phyloP scores from a whole-genome alignment of 1,284 basidiomycete genomes.

The Waitea zeae region DNA sequence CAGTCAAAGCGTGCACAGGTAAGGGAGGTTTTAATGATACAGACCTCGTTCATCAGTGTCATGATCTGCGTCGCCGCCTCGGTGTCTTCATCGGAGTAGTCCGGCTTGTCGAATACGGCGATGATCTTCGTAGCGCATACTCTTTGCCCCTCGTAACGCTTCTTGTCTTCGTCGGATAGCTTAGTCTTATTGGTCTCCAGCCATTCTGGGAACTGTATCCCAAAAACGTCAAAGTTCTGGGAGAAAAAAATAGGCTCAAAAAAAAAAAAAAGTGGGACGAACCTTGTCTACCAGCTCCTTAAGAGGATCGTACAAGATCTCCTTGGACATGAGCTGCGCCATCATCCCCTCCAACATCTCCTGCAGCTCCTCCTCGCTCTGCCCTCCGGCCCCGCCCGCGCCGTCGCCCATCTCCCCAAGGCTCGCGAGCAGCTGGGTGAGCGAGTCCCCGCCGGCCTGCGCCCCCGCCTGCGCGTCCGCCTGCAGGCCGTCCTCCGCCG shows the following conservation, averaged over 20 bases:
- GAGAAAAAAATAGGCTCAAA: constrained; percentile 1
- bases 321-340: constrained; percentile 87
- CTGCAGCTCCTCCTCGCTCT: constrained; percentile 50
- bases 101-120: constrained; percentile 53
- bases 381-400: constrained; percentile 17
- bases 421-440: constrained; percentile 32
- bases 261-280: constrained; percentile 7
- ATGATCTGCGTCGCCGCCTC: constrained; percentile 37
- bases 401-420: constrained; percentile 10
- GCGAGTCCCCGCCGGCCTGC: constrained; percentile 16
- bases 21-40: constrained; percentile 7
- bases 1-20: background rate
- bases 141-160: constrained; percentile 57
- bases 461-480: constrained; percentile 17
- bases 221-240: constrained; percentile 1
- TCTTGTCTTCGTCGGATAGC: constrained; percentile 43
- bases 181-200: constrained; percentile 33
- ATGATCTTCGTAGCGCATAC: constrained; percentile 50
- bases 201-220: constrained; percentile 65
- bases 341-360: constrained; percentile 83
- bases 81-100: constrained; percentile 45
- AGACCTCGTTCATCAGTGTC: constrained; percentile 63
- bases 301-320: constrained; percentile 84
- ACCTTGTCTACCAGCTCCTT: constrained; percentile 81
- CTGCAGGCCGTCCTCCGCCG: constrained; percentile 46